phyloP scores from a whole-genome alignment of 345 rosid genomes.

The Barbarea vulgaris region DNA sequence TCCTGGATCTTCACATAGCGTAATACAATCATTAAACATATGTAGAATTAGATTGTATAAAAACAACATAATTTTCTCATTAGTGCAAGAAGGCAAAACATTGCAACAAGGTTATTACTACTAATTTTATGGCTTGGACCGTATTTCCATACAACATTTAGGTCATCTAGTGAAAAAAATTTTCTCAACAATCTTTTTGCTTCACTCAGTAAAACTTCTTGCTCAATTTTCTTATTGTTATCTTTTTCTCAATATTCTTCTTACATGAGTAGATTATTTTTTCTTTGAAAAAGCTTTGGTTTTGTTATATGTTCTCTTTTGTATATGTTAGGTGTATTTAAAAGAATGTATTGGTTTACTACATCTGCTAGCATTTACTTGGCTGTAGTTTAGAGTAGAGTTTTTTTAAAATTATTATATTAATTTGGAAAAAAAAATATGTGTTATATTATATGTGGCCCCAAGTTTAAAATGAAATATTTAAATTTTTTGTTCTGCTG shows the following conservation, averaged over 20 bases:
- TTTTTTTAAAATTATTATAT: neutral
- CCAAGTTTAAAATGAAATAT: no score
- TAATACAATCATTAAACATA: neutral
- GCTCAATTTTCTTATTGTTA: no score
- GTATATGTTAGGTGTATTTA: no score
- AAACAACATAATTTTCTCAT: neutral
- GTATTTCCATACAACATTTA: constrained; percentile 50
- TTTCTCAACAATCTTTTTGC: constrained; percentile 46
- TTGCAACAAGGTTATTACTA: constrained; percentile 23
- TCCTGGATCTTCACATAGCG: neutral
- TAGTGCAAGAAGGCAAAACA: neutral
- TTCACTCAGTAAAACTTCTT: constrained; percentile 33
- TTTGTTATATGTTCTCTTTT: no score
- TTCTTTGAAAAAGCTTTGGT: no score
- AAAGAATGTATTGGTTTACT: no score
- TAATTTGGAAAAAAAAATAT: neutral
- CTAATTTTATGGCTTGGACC: constrained; percentile 30
- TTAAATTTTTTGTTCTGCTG: no score
- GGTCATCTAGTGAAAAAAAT: constrained; percentile 47
- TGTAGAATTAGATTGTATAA: neutral
- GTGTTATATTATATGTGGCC: no score
- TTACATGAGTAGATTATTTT: no score
- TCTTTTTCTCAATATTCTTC: no score
- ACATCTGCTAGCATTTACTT: neutral
- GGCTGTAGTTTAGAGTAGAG: neutral